A percentile compares a stretch with the other conserved stretches of the same genome.
phyloP scores from a whole-genome alignment of 2,329 filamentous ascomycete genomes.

The Ceratocystis albifundus region DNA sequence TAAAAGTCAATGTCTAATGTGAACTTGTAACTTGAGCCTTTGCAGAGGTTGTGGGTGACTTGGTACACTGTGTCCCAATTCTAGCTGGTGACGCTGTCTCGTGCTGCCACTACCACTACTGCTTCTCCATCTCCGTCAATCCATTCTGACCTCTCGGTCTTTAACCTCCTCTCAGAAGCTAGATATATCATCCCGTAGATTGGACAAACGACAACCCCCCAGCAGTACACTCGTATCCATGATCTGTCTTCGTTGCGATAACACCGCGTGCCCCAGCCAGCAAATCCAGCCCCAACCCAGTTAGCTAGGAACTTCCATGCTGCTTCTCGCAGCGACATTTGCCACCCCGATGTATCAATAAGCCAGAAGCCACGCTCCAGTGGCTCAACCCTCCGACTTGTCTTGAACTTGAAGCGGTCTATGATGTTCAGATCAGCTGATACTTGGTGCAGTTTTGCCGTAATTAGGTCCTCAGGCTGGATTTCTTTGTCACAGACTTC shows the following conservation, averaged over 20 bases:
- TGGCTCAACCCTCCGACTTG: neutral
- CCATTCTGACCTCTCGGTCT: slow-evolving; percentile 51
- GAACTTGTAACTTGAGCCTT: too few relatives aligned
- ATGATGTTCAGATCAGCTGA: slow-evolving; percentile 41
- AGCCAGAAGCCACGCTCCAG: slow-evolving; percentile 73
- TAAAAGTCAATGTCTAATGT: too few relatives aligned
- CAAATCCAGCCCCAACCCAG: slow-evolving; percentile 45
- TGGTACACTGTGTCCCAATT: too few relatives aligned
- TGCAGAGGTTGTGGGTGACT: rapidly evolving
- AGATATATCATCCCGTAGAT: slow-evolving; percentile 65
- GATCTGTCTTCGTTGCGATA: slow-evolving; percentile 36
- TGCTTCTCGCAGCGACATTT: slow-evolving; percentile 35
- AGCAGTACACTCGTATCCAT: slow-evolving; percentile 58
- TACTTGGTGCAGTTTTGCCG: slow-evolving; percentile 43
- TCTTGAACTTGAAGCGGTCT: slow-evolving; percentile 36
- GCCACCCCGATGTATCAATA: slow-evolving; percentile 49
- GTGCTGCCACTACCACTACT: slow-evolving; percentile 32
- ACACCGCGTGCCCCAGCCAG: slow-evolving; percentile 59
- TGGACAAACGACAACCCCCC: slow-evolving; percentile 61
- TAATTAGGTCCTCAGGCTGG: slow-evolving; percentile 41
- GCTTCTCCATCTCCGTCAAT: slow-evolving; percentile 51
- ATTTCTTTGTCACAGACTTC: slow-evolving; percentile 37
- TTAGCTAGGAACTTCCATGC: slow-evolving; percentile 53
- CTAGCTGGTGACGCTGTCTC: slow-evolving; percentile 18
- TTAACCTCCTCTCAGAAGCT: slow-evolving; percentile 53